Evolutionary conservation across 495 filamentous ascomycete species (phyloP), one percentile per base, ranked within the genome.

Genomic region (Sabuloglossum arenarium): DNA sequence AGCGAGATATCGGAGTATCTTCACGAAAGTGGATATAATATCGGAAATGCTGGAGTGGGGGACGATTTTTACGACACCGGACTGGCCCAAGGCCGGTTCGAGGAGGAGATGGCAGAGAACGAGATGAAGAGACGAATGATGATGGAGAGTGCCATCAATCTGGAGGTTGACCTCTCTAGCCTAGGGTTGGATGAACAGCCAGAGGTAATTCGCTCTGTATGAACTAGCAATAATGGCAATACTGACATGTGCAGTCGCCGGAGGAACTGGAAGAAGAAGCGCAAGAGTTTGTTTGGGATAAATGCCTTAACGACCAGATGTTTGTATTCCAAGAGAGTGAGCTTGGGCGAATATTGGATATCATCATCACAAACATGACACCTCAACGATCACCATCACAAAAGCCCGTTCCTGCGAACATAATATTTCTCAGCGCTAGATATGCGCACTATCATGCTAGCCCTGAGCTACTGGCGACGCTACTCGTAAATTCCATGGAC

Each of bases 281-380:
- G 45, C 88, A 94, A 63, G 91, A 97, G 57, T 99, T 99, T 60
- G 81, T 95, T n/a, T 99, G 91, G 91, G 84, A 86, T 62, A 75
- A 82, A 63, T 99, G 91, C 69, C 71, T 94, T 46, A 88, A 94
- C 64, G 91, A 99, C 66, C 91, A 99, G 64, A 99, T 99, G 91
- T 99, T 99, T 62, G 91, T 99, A 25, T 97, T 99, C 66, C 93
- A 97, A 69, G 93, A 99, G 55, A 79, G 77, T 62, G 93, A 97
- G 58, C 70, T 99, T 49, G 81, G 85, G 53, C 78, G 80, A 55
- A 94, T 97, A 58, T 76, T 99, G 53, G 85, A 94, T 62, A 88
- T 99, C 47, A 81, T 96, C 63, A 94, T 99, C 63, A 97, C 91
- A 56, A 88, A 93, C 67, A 99, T 99, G 91, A 89, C 86, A 0